These are phyloP conservation scores for Rhodotorula sphaerocarpa DNA, from an alignment of 768 basidiomycete genomes.

Conservation along the genomic window DNA sequence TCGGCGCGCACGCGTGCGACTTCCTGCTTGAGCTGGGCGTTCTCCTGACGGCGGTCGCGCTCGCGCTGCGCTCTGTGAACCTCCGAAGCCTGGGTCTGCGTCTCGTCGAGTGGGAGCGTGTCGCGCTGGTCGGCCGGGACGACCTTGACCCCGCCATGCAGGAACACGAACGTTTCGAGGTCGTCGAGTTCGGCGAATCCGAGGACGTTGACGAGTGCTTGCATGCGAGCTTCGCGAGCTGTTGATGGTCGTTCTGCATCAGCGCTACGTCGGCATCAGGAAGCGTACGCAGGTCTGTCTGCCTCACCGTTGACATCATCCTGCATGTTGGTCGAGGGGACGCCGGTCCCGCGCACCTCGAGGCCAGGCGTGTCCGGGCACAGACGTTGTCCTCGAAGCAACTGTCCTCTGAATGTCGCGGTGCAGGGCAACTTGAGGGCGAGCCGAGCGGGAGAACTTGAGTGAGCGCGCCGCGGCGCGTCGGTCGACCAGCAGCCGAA, in stretches of 20 bases:
- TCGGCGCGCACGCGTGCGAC: background rate
- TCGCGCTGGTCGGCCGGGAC: conserved; percentile 6
- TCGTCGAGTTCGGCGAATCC: conserved; percentile 26
- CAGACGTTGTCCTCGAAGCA: no score
- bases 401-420: no score
- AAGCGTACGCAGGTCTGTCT: no score
- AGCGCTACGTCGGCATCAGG: background rate
- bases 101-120: conserved; percentile 17
- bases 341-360: no score
- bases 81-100: conserved; percentile 1
- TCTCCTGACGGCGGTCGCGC: background rate
- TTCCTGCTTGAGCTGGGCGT: conserved; percentile 4
- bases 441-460: no score
- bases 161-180: conserved; percentile 29
- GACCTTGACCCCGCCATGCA: conserved; percentile 18
- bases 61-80: background rate
- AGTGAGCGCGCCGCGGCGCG: no score
- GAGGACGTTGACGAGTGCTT: conserved; percentile 16
- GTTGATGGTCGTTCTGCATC: background rate
- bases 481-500: no score
- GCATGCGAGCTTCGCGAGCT: conserved; percentile 11
- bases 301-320: conserved; percentile 1
- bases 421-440: no score
- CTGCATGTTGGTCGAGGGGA: no score
- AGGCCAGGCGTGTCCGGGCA: no score